Evolutionary conservation across 768 basidiomycete genomes (phyloP).

Genomic region (Rhodotorula babjevae): DNA sequence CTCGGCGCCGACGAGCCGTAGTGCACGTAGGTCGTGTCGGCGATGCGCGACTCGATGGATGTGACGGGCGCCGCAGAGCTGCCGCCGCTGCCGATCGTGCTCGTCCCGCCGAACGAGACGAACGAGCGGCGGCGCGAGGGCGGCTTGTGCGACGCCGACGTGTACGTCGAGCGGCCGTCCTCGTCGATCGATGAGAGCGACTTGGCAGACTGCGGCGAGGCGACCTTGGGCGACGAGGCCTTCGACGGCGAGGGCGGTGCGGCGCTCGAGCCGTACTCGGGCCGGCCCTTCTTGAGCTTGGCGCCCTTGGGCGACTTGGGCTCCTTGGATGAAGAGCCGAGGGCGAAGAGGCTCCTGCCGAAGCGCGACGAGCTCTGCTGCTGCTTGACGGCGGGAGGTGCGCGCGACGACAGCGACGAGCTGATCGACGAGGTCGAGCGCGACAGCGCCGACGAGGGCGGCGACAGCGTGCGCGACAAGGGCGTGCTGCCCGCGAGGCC

Average conservation of each 20-base stretch:
- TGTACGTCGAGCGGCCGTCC: neutral
- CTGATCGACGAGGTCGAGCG: neutral
- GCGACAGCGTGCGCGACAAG: neutral
- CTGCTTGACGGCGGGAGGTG: neutral
- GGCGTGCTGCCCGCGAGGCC: conserved; percentile 5
- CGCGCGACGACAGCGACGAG: neutral
- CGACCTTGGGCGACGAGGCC: neutral
- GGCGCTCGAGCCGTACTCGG: neutral
- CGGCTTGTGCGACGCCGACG: neutral
- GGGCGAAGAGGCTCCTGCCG: neutral
- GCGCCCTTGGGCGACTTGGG: neutral
- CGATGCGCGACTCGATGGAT: conserved; percentile 22
- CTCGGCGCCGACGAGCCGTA: conserved; percentile 6
- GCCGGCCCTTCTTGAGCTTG: conserved; percentile 3
- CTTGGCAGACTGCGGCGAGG: neutral
- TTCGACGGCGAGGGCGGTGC: neutral
- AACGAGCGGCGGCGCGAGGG: conserved; percentile 1
- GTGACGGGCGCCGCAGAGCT: neutral
- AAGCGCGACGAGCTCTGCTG: neutral
- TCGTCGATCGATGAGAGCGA: conserved; percentile 5
- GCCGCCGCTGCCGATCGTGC: neutral
- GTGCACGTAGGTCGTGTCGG: conserved; percentile 16
- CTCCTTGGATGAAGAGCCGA: neutral
- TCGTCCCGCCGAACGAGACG: neutral
- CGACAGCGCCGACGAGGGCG: conserved; percentile 1